Evolutionary conservation across 176 grass and related monocot species (phyloP).

Genomic region (Cenchrus fungigraminus): DNA sequence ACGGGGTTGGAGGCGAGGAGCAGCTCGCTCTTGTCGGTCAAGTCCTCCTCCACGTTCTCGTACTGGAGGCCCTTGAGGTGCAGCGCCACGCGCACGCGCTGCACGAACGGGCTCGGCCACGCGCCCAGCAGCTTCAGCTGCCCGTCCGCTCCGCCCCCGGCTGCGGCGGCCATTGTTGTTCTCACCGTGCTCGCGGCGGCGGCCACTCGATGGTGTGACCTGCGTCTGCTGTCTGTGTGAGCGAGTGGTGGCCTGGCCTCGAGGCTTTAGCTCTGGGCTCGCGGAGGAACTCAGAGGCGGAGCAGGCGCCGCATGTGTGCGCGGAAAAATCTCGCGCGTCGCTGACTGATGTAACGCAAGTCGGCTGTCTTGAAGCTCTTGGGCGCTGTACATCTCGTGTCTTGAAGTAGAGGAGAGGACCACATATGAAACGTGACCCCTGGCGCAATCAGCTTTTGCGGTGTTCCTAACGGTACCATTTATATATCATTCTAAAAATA

Average conservation of each 20-base stretch:
- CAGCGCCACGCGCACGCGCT: slow-evolving; percentile 42
- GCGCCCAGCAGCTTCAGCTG: slow-evolving; percentile 36
- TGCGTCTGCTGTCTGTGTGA: neutral
- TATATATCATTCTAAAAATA: too few relatives aligned
- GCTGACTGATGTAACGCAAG: too few relatives aligned
- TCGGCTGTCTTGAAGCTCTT: too few relatives aligned
- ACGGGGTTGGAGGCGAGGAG: slow-evolving; percentile 70
- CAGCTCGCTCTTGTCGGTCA: slow-evolving; percentile 54
- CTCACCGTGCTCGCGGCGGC: neutral
- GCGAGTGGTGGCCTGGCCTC: neutral
- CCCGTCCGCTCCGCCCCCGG: neutral
- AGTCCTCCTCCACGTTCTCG: slow-evolving; percentile 47
- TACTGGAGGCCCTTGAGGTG: slow-evolving; percentile 53
- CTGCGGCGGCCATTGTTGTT: neutral
- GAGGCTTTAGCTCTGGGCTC: too few relatives aligned
- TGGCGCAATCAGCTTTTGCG: too few relatives aligned
- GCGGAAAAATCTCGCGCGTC: too few relatives aligned
- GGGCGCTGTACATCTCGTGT: too few relatives aligned
- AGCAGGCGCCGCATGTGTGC: too few relatives aligned
- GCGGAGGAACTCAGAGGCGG: too few relatives aligned
- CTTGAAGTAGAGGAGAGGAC: too few relatives aligned
- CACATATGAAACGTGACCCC: too few relatives aligned
- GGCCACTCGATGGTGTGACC: neutral
- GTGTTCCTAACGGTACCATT: too few relatives aligned
- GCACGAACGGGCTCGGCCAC: slow-evolving; percentile 56